Base-by-base conservation (phyloP, 2,329 filamentous ascomycete species). In the Alternaria triticina region DNA sequence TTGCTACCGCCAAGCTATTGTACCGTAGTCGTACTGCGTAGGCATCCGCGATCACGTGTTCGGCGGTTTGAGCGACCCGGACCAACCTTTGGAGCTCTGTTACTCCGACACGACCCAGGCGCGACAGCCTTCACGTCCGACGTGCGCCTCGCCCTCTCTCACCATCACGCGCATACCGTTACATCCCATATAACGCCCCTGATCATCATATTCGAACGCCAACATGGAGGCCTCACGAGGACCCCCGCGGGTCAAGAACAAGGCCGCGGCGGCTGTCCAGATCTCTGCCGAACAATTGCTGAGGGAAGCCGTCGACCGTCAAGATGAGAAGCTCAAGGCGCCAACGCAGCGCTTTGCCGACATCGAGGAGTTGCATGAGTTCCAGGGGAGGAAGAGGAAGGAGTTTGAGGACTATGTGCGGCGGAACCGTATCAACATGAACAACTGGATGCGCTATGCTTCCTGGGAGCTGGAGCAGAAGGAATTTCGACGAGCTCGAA, bases 391-490 rank as follows among this genome's bases (percentile, higher is more conserved):
- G 68, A 98, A 98, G 83, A 88, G 96, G 71, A 96, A 94, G 81
- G 96, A 97, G 76, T 99, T 97, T 73, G 96, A 99, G 82, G 93
- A 97, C 84, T 98, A 98, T 90, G 93, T 98, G 64, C 90, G 94
- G 68, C 91, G 96, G 68, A 98, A 98, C 78, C 85, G 95, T 76
- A 87, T 97, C 78, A 97, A 96, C 77, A 94, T 98, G 87, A 97
- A 97, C 85, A 98, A 98, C 82, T 99, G 96, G 96, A 93, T 96
- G 87, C 92, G 94, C 76, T 99, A 99, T 85, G 95, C 96, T 59
- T 89, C 92, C 72, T 99, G 94, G 93, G 96, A 99, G 83, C 86
- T 98, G 64, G 95, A 99, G 79, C 96, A 99, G 83, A 98, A 98
- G 82, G 96, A 99, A 83, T 97, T 93, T 81, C 90, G 91, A 8